phyloP scores from a whole-genome alignment of 1,139 yeast species.

The Pichia sp. region DNA sequence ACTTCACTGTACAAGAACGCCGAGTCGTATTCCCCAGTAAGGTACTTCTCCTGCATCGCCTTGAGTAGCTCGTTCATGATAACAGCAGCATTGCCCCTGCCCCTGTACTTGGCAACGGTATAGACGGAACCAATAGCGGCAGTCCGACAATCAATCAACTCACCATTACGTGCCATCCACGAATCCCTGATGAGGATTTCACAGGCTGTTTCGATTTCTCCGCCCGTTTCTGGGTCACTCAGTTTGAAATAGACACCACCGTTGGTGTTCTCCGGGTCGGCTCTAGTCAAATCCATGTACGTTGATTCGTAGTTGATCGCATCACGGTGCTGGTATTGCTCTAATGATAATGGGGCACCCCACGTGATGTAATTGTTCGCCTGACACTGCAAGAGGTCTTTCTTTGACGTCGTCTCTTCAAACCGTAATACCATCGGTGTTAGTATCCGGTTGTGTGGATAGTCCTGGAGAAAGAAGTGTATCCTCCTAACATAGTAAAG shows the following conservation, averaged over 20 bases:
- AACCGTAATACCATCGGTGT: constrained; percentile 2
- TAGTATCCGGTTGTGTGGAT: too few relatives aligned
- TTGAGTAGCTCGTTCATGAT: constrained; percentile 23
- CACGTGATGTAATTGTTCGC: constrained; percentile 21
- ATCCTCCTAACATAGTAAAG: too few relatives aligned
- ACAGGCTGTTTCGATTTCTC: constrained; percentile 25
- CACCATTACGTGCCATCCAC: constrained; percentile 12
- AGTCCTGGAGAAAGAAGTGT: too few relatives aligned
- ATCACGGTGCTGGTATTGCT: constrained; percentile 26
- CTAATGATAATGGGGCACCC: constrained; percentile 23
- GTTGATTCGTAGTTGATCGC: constrained; percentile 17
- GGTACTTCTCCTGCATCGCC: constrained; percentile 10
- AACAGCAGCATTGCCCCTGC: constrained; percentile 26
- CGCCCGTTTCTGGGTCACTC: constrained; percentile 13
- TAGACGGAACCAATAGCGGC: constrained; percentile 31
- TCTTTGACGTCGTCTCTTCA: not conserved
- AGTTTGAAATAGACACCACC: constrained; percentile 24
- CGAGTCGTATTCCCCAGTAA: constrained; percentile 26
- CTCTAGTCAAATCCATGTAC: constrained; percentile 17
- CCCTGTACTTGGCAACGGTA: constrained; percentile 23
- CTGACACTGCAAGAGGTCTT: constrained; percentile 22
- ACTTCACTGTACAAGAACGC: constrained; percentile 37
- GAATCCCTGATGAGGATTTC: constrained; percentile 27
- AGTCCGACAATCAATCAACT: constrained; percentile 11
- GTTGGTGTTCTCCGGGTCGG: not conserved